Base-by-base conservation (phyloP, 179 eudicot genomes). In the Silene noctiflora region DNA sequence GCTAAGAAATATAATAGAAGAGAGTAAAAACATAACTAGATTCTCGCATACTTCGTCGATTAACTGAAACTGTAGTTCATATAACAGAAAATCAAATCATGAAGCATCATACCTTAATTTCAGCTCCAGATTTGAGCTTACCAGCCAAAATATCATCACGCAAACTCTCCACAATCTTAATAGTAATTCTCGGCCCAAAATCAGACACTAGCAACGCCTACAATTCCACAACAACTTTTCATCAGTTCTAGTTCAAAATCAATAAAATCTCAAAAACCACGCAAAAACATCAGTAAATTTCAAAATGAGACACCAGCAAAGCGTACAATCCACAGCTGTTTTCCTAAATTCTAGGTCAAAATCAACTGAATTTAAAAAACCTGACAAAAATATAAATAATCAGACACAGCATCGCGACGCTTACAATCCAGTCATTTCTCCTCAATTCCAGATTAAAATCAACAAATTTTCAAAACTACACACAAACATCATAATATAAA, bases 91-190 rank as follows among this genome's bases (percentile, higher is more conserved):
- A 24, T 69, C 8, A 3, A 6, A 46, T 21, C 17, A 70, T 24
- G 16, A 48, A 46, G 27, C 42, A 69, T 10, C 72, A 66, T 86
- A 91, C 98, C 91, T 94, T 94, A 75, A 92, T 94, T 76, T 94
- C 96, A 75, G 85, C 74, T 70, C 98, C 98, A 59, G 98, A 92
- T 82, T 94, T 94, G 82, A 94, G 96, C 83, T 94, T 94, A 60
- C 97, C 98, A 73, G 91, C 90, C 82, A 89, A 88, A 77, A 94
- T 94, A 79, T 94, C 96, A 31, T 89, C 93, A 67, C 98, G 83
- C 87, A 94, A 88, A 75, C 89, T 83, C 63, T 94, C 98, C 80
- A 92, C 97, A 62, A 92, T 89, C 80, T 92, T 94, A 20, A 91
- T 76, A 1, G 98, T 94, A 51, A 92, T 94, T 79, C 81, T 91